phyloP scores from a whole-genome alignment of 2,329 filamentous ascomycete species.

The Aureobasidium sp. region DNA sequence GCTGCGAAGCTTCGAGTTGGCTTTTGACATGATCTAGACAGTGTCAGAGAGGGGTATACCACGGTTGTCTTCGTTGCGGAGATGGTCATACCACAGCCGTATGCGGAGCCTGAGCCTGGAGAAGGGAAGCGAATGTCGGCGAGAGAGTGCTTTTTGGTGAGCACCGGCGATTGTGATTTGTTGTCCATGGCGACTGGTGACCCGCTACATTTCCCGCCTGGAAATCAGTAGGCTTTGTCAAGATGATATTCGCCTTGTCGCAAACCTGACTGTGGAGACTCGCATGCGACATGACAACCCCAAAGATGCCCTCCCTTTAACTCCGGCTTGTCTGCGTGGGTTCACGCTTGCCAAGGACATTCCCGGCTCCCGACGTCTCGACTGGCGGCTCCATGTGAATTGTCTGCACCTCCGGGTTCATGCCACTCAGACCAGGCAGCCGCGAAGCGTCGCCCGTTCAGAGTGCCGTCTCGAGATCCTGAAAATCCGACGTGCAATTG shows the following conservation, averaged over 20 bases:
- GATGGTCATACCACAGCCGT: conserved; percentile 37
- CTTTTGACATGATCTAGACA: conserved; percentile 62
- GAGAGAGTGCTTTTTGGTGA: conserved; percentile 29
- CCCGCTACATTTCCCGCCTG: background rate
- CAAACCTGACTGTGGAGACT: background rate
- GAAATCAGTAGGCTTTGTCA: background rate
- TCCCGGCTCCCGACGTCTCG: no score
- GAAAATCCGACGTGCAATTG: no score
- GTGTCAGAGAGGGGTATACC: conserved; percentile 57
- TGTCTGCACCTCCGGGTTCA: no score
- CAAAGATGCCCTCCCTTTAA: background rate
- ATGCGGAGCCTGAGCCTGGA: conserved; percentile 19
- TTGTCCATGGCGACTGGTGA: background rate
- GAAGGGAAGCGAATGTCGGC: conserved; percentile 18
- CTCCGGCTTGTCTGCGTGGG: background rate
- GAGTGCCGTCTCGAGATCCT: no score
- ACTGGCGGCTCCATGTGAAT: no score
- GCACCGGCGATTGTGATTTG: conserved; percentile 33
- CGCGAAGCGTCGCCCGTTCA: no score
- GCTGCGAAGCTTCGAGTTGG: conserved; percentile 60
- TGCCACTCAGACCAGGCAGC: no score
- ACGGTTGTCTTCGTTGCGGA: conserved; percentile 26
- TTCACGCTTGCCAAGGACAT: background rate
- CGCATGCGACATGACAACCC: background rate
- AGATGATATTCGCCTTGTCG: background rate